Evolutionary conservation across 2,329 filamentous ascomycete species (phyloP), one percentile per base, ranked within the genome.

Genomic region (Colletotrichum sp.): DNA sequence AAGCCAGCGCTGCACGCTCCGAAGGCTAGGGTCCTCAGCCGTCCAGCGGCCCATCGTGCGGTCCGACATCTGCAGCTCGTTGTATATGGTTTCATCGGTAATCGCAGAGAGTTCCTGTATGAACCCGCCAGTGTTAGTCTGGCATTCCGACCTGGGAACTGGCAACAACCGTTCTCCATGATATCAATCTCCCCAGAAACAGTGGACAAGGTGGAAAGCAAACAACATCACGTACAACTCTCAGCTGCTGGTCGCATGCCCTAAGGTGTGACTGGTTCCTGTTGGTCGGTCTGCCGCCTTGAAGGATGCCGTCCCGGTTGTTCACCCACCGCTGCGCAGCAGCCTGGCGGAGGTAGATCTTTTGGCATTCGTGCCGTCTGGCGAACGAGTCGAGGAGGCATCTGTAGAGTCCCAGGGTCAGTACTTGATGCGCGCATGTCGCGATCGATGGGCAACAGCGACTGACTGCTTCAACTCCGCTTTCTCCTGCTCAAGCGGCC

Each of bases 381-480:
- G 91, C 86, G 78, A 88, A 91, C 26, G 91, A 90, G 78, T 93
- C 92, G 55, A 93, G 85, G 64, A 89, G 32, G 84, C 73, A 92
- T 87, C 79, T 91, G 92, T 12, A 2, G 5, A n/a, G 10, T 18
- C 10, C 5, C 7, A 24, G 14, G 21, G 38, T 71, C 5, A 71
- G 74, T 34, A 52, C 43, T 52, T 9, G 9, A 16, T 14, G 18
- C 32, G 30, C 7, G 58, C 58, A 28, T 26, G 34, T 24, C 32
- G 14, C 34, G 24, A 26, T 21, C 36, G 36, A 24, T 24, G 34
- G 32, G 26, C 5, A 63, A 28, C 38, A 64, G 38, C 5, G 73
- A 86, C 90, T 61, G 82, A 92, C 91, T 93, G 91, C 82, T 89
- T 90, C 76, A 93, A 82, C 82, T 93, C 91, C 21, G 91, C 91